Evolutionary conservation across 768 basidiomycete genomes (phyloP), one percentile per base, ranked within the genome.

Genomic region (Asterophora parasitica): DNA sequence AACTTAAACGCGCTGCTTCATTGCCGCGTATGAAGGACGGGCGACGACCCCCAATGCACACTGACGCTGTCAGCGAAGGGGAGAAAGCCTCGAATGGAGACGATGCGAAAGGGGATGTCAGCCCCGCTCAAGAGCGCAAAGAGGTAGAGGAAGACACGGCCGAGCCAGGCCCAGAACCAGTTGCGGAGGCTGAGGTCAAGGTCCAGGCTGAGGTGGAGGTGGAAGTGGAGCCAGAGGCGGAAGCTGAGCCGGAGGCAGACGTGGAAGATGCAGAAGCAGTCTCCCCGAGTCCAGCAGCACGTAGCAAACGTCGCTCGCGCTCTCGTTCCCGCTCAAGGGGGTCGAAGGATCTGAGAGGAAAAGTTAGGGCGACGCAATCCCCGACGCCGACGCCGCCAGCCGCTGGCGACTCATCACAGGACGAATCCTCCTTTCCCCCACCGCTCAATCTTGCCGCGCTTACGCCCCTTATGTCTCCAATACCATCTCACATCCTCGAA

Each of bases 11-110:
- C 57, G 92, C 93, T 35, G 89, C 92, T 46, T 94, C 92, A 12
- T 67, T 95, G 23, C 93, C 92, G 31, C 77, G 92, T 52, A 89
- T 89, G 83, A 92, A 92, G 64, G 88, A 92, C 64, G 92, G 92
- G 7, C 72, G 92, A 46, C 75, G 92, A 35, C 92, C 91, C 0
- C 88, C 85, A 40, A 89, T 90, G 88, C 88, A 88, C 59, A 72
- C 79, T 55, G 88, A 88, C 56, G 85, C 81, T 15, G 80, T 89
- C 42, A 90, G 88, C 59, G 88, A 91, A 63, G 86, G 88, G 8
- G 88, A 91, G 65, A 83, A 76, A 62, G 68, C 65, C 39, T 67
- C 65, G 42, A 61, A 61, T 35, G 71, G 71, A 46, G 78, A 70
- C 56, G 65, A 54, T 57, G 64, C 44, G 45, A 65, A 63, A 39